A percentile compares a stretch with the other conserved stretches of the same genome.
These are phyloP conservation scores for Ogataea zsoltii DNA, from an alignment of 805 yeast species.

Conservation along the genomic window DNA sequence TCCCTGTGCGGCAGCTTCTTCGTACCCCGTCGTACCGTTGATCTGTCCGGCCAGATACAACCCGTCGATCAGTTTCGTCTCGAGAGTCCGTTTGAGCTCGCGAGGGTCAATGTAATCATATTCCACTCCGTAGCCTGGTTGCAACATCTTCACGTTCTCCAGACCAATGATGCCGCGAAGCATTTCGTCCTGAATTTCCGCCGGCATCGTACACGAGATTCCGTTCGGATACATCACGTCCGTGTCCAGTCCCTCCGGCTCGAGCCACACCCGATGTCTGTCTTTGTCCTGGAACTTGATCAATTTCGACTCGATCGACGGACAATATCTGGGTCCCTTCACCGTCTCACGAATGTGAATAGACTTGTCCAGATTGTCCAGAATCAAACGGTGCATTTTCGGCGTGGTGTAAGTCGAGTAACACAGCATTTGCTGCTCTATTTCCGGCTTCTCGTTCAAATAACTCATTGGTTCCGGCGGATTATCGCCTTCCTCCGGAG, in stretches of 20 bases:
- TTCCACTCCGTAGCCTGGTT: slow-evolving; percentile 99
- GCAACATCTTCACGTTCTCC: slow-evolving; percentile 82
- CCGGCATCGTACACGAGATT: slow-evolving; percentile 94
- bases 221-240: slow-evolving; percentile 96
- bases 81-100: slow-evolving; percentile 73
- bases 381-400: slow-evolving; percentile 67
- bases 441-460: slow-evolving; percentile 66
- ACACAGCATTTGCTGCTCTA: slow-evolving; percentile 65
- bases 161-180: slow-evolving; percentile 82
- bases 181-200: slow-evolving; percentile 78
- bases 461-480: slow-evolving; percentile 92
- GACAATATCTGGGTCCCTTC: slow-evolving; percentile 96
- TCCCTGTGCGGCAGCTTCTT: slow-evolving; percentile 98
- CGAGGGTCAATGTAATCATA: slow-evolving; percentile 96
- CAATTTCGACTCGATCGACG: slow-evolving; percentile 90
- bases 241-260: slow-evolving; percentile 91
- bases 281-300: slow-evolving; percentile 75
- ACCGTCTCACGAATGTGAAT: slow-evolving; percentile 92
- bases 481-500: slow-evolving; percentile 74
- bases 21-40: slow-evolving; percentile 98
- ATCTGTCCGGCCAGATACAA: slow-evolving; percentile 94
- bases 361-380: slow-evolving; percentile 72
- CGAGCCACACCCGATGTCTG: slow-evolving; percentile 87
- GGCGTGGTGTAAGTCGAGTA: slow-evolving; percentile 79
- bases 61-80: slow-evolving; percentile 78